These are phyloP conservation scores for Exophiala aquamarina DNA, from an alignment of 2,329 filamentous ascomycete species.

Conservation along the genomic window DNA sequence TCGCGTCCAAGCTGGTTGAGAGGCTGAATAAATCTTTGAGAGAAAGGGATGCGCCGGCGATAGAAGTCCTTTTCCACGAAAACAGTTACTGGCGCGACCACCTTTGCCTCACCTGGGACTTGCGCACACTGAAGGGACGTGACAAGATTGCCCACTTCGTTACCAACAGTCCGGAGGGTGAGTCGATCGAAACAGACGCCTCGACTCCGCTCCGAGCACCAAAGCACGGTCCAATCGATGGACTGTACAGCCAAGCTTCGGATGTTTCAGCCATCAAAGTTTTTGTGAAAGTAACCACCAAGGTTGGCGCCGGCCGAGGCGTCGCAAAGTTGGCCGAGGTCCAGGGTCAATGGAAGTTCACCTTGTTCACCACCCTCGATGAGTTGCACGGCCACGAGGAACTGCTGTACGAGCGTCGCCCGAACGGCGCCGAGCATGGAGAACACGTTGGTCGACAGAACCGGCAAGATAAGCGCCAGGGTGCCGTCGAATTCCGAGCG, in stretches of 20 bases:
- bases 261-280: constrained; percentile 54
- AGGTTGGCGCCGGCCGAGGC: constrained; percentile 56
- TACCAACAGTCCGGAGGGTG: constrained; percentile 41
- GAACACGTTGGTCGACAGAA: constrained; percentile 54
- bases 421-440: constrained; percentile 58
- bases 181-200: constrained; percentile 46
- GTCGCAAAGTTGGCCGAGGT: constrained; percentile 51
- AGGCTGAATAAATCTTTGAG: constrained; percentile 36
- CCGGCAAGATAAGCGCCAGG: constrained; percentile 56
- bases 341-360: constrained; percentile 57
- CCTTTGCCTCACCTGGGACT: constrained; percentile 55
- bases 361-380: constrained; percentile 60
- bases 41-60: constrained; percentile 32
- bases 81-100: constrained; percentile 60
- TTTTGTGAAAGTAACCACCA: constrained; percentile 56
- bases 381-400: constrained; percentile 58
- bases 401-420: constrained; percentile 45
- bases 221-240: constrained; percentile 48
- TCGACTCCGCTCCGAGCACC: constrained; percentile 47
- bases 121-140: constrained; percentile 53
- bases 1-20: no score
- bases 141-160: constrained; percentile 39
- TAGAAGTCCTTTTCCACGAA: constrained; percentile 47
- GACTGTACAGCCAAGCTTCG: constrained; percentile 40
- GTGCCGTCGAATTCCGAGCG: constrained; percentile 49